Evolutionary conservation across 768 basidiomycete species (phyloP).

Genomic region (Dendrothele bispora): DNA sequence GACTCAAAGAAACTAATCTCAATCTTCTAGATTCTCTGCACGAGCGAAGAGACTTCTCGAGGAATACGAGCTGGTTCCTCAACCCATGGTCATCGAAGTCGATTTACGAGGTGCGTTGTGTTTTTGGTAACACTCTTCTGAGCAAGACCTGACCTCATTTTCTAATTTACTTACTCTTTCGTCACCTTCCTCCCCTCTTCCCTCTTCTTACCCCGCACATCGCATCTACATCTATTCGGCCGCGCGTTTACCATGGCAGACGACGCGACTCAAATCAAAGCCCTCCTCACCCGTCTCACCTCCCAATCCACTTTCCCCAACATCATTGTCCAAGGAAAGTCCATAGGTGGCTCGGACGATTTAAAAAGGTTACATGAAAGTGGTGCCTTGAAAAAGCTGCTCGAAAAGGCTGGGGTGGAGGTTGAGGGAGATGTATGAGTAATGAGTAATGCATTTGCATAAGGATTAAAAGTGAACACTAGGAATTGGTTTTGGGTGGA

Average conservation of each 20-base stretch:
- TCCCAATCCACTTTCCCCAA: slow-evolving; percentile 75
- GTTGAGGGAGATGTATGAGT: background rate
- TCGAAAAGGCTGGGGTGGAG: slow-evolving; percentile 6
- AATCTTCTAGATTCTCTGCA: slow-evolving; percentile 49
- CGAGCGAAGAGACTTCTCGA: slow-evolving; percentile 63
- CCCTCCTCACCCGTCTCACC: slow-evolving; percentile 65
- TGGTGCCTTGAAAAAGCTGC: slow-evolving; percentile 13
- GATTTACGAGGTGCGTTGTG: slow-evolving; percentile 59
- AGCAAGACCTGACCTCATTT: no score
- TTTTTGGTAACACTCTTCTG: background rate
- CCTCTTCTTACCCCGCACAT: background rate
- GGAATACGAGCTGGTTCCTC: slow-evolving; percentile 57
- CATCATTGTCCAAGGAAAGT: slow-evolving; percentile 59
- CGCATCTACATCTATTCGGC: background rate
- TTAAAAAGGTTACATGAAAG: slow-evolving; percentile 26
- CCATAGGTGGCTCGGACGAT: slow-evolving; percentile 68
- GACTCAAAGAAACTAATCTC: background rate
- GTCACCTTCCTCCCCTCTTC: background rate
- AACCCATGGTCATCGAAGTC: slow-evolving; percentile 73
- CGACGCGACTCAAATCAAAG: slow-evolving; percentile 64
- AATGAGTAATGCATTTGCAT: no score
- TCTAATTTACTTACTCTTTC: background rate
- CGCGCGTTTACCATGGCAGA: slow-evolving; percentile 40
- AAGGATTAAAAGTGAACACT: no score
- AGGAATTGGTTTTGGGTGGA: no score